Base-by-base conservation (phyloP, 768 basidiomycete species). In the Lactifluus hygrophoroides region DNA sequence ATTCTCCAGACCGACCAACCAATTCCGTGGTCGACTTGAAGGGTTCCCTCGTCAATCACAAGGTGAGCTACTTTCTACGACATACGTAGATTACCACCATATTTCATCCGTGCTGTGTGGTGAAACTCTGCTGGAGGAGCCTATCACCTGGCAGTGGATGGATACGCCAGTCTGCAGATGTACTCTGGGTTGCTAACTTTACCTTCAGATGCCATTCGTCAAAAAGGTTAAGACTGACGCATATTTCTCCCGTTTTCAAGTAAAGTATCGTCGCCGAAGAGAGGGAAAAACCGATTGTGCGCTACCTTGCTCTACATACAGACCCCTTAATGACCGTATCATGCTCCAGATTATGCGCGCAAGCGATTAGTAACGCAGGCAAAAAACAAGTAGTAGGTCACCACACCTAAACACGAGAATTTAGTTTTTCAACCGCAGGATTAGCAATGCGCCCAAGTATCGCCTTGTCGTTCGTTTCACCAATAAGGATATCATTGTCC, bases 381-480 rank as follows among this genome's bases (percentile, higher is more conserved):
- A 59, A 99, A 99, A 83, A 98, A 97, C 85, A 98, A 98, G 80
- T 98, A 96, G 87, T 88, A 71, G 34, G 84, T 74, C 10, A 54
- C 37, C 28, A 27, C 57, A 17, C n/a, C 34, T 53, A 21, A 42
- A 50, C 16, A 10, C 7, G 14, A 19, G 42, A 43, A 16, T 35
- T 35, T 54, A 23, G 14, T 19, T 54, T 16, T n/a, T 19, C 10
- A 30, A 19, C 9, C 43, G 2, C 27, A 56, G 21, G 21, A 63
- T 54, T 42, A 90, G 88, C 79, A 95, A 95, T 68, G 91, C 93
- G 38, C 94, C 94, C 56, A 96, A 97, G 77, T 96, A 96, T 77
- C 93, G 94, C 66, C 86, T 98, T 51, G 96, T 98, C 63, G 96
- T 99, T 71, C 92, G 96, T 67, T 94, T 98, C 84, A 95, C 94